Conservation (phyloP, 305 asterid genomes). For the Fraxinus angustifolia region DNA sequence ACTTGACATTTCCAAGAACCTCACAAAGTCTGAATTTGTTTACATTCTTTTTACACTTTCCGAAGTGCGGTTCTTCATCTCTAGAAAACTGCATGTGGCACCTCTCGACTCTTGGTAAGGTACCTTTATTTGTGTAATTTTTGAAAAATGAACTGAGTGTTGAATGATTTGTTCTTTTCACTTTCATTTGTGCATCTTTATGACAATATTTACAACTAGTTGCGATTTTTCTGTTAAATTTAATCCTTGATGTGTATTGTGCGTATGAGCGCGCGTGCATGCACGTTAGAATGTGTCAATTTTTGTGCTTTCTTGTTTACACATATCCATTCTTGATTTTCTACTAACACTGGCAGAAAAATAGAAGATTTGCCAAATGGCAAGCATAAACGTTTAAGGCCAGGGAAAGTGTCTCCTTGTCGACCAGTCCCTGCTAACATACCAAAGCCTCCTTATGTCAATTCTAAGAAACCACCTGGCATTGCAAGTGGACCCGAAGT, state of each 20-base stretch:
- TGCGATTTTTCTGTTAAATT: conserved; percentile 2
- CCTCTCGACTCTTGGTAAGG: background rate
- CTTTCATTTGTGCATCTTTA: background rate
- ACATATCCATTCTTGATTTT: conserved; percentile 12
- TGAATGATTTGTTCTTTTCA: background rate
- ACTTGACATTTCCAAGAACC: background rate
- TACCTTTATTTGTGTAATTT: background rate
- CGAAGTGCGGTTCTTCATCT: background rate
- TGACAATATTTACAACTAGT: conserved; percentile 6
- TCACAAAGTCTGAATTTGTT: background rate
- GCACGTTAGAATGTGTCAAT: background rate
- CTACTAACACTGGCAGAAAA: conserved; percentile 38
- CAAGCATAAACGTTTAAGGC: conserved; percentile 58
- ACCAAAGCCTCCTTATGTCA: conserved; percentile 76
- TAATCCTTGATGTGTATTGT: background rate
- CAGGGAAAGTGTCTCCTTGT: conserved; percentile 78
- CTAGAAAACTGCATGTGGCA: background rate
- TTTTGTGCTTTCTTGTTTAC: background rate
- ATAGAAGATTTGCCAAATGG: conserved; percentile 44
- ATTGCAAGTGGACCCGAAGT: conserved; percentile 64
- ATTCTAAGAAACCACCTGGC: conserved; percentile 73
- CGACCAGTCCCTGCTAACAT: conserved; percentile 81
- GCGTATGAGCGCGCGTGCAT: background rate
- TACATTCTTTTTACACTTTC: background rate
- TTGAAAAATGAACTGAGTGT: background rate